Percentiles rank a stretch among this genome's conserved stretches.
These are phyloP conservation scores for Iris pallida DNA, from an alignment of 116 monocot genomes.

Conservation along the genomic window DNA sequence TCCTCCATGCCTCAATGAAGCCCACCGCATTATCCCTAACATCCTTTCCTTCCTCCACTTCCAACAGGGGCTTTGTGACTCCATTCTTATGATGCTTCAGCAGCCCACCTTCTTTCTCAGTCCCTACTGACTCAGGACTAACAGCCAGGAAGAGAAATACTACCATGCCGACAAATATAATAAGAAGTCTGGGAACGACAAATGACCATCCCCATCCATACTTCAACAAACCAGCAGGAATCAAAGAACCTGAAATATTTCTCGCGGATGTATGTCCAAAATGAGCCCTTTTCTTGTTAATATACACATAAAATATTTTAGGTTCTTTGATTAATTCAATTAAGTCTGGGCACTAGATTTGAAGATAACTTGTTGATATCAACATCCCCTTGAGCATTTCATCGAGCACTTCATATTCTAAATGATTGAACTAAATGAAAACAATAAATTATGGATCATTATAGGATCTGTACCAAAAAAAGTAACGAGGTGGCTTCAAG, in stretches of 20 bases:
- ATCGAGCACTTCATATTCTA: no score
- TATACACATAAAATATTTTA: no score
- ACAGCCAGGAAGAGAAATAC: slow-evolving; percentile 68
- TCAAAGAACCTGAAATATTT: slow-evolving; percentile 65
- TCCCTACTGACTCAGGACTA: slow-evolving; percentile 40
- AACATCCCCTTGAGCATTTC: no score
- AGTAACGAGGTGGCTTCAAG: no score
- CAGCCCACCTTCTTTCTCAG: slow-evolving; percentile 32
- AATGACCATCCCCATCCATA: slow-evolving; percentile 92
- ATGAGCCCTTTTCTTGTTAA: no score
- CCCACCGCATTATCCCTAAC: slow-evolving; percentile 46
- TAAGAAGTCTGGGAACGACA: slow-evolving; percentile 54
- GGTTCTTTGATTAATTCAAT: no score
- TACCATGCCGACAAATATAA: slow-evolving; percentile 41
- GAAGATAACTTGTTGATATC: no score
- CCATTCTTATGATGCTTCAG: slow-evolving; percentile 21
- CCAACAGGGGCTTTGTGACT: slow-evolving; percentile 37
- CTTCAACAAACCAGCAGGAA: slow-evolving; percentile 54
- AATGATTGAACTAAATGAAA: no score
- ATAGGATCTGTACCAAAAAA: no score
- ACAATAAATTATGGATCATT: no score
- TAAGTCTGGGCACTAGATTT: no score
- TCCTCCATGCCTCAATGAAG: slow-evolving; percentile 67
- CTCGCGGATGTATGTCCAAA: slow-evolving; percentile 76
- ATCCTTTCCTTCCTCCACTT: slow-evolving; percentile 12